Base-by-base conservation (phyloP, 2,329 filamentous ascomycete genomes). In the Talaromyces rugulosus region DNA sequence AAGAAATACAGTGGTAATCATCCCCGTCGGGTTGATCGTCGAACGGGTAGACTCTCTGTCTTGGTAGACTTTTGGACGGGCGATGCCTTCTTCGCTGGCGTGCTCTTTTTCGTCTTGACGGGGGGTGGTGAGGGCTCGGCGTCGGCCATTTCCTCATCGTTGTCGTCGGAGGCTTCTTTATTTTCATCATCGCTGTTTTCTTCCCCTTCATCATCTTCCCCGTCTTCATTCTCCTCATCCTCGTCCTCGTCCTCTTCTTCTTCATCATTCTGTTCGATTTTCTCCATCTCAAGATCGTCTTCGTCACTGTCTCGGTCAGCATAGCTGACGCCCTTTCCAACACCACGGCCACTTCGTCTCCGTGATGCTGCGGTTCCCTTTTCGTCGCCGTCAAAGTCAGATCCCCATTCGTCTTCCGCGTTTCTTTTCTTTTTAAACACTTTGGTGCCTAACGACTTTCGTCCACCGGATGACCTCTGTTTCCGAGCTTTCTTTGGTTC, bases 231-330 rank as follows among this genome's bases (percentile, higher is more conserved):
- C 8, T 81, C 80, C 0, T 80, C 80, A 27, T 70, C 69, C 2
- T 71, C 69, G 16, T 69, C 68, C 36, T 75, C 69, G 2, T 71
- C 68, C 56, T 72, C 69, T 36, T 68, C 68, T 30, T 72, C 66
- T 12, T 67, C 63, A 23, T 70, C 61, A 16, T 69, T 65, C 63
- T 74, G 64, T 36, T 76, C 69, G 69, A 70, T 73, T 44, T 77
- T 72, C 40, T 74, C 71, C 70, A 80, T 77, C 58, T 80, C 77
- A 47, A 71, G 66, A 56, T 80, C 77, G 23, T 78, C 77, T 40
- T 80, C 77, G 36, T 77, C 77, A 51, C 75, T 80, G 62, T 77
- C 75, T 23, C 72, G 75, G 60, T 82, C 79, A 5, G 71, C 76
- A 63, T 81, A 80, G 63, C 74, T 79, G 63, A 80, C 71, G 14